These are phyloP conservation scores for Solanum piurae DNA, from an alignment of 257 asterid species.

Conservation along the genomic window DNA sequence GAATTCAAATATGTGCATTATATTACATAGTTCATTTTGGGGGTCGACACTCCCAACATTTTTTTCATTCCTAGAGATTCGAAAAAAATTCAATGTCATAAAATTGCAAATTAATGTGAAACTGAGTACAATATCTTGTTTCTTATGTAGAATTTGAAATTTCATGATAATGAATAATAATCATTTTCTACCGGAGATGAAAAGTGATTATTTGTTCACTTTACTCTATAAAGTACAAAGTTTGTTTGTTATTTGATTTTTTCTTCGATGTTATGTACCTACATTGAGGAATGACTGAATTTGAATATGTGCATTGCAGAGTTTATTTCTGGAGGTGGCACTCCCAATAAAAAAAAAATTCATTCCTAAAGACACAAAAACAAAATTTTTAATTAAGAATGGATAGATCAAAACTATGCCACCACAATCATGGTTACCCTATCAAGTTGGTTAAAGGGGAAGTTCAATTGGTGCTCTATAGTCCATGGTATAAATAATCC, in stretches of 20 bases:
- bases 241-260: too few relatives aligned
- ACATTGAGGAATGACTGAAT: not conserved
- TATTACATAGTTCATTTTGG: too few relatives aligned
- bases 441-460: not conserved
- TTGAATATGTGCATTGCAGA: not conserved
- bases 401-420: rapidly evolving
- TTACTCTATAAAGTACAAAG: not conserved
- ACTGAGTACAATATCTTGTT: not conserved
- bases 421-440: not conserved
- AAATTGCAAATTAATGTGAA: not conserved
- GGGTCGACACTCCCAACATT: too few relatives aligned
- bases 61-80: too few relatives aligned
- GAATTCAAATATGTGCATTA: too few relatives aligned
- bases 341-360: too few relatives aligned
- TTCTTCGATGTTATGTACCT: not conserved
- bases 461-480: not conserved
- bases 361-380: rapidly evolving
- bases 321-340: rapidly evolving
- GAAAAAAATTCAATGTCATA: not conserved
- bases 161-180: not conserved
- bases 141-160: not conserved
- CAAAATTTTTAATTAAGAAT: not conserved
- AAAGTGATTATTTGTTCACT: not conserved
- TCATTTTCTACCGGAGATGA: not conserved
- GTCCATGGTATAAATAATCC: not conserved